These are phyloP conservation scores for Pseudotsuga menziesii DNA, from an alignment of 75 land plant species.

Conservation along the genomic window DNA sequence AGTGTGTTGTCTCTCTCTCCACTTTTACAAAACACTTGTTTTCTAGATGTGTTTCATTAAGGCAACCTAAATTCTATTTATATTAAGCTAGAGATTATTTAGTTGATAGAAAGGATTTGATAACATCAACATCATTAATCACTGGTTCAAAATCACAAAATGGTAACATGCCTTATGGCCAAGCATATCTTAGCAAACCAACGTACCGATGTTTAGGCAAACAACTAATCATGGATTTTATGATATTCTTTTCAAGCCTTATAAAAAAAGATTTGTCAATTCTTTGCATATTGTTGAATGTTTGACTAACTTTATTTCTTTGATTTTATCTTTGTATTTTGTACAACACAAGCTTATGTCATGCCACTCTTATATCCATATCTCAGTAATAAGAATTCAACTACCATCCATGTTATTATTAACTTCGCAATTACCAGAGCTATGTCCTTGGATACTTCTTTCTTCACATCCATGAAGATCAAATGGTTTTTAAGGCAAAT, in stretches of 20 bases:
- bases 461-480: neutral
- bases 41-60: too few relatives aligned
- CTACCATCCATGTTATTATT: neutral
- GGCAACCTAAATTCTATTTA: too few relatives aligned
- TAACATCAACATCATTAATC: neutral
- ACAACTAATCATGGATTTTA: conserved; percentile 33
- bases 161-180: conserved; percentile 25
- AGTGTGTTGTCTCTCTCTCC: too few relatives aligned
- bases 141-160: neutral
- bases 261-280: too few relatives aligned
- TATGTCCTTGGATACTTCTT: neutral
- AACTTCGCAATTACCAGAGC: neutral
- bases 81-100: neutral
- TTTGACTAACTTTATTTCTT: too few relatives aligned
- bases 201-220: conserved; percentile 37
- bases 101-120: neutral
- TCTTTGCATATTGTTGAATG: neutral
- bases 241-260: neutral
- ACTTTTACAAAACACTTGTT: too few relatives aligned
- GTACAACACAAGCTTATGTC: neutral
- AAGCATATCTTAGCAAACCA: conserved; percentile 27
- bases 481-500: neutral
- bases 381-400: neutral
- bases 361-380: conserved; percentile 1
- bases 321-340: neutral